Percentiles rank a stretch among this genome's conserved stretches.
Evolutionary conservation across 2,329 filamentous ascomycete genomes (phyloP).

Genomic region (Exophiala dermatitidis): DNA sequence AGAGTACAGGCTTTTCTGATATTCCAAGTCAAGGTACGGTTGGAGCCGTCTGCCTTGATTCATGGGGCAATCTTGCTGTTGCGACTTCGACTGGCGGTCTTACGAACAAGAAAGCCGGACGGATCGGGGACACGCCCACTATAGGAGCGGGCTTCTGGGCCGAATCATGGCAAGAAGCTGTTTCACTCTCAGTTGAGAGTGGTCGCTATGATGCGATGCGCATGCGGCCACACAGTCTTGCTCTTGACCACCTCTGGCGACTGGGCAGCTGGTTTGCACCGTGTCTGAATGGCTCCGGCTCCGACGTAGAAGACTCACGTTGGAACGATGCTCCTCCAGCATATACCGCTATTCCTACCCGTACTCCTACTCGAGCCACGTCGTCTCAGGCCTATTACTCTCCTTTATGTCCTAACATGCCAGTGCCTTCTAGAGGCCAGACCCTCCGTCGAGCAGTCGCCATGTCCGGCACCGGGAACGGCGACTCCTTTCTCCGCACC

Average conservation of each 20-base stretch:
- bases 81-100: conserved; percentile 65
- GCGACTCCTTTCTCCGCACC: conserved; percentile 74
- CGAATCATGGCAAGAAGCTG: conserved; percentile 59
- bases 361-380: not conserved
- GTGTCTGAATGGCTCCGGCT: conserved; percentile 4
- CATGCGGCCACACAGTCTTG: not conserved
- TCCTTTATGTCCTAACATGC: not conserved
- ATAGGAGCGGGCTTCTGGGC: conserved; percentile 85
- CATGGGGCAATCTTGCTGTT: conserved; percentile 63
- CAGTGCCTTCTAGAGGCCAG: not conserved
- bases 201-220: not conserved
- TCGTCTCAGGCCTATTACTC: not conserved
- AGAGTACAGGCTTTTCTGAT: conserved; percentile 46
- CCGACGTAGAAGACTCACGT: not conserved
- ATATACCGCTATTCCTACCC: not conserved
- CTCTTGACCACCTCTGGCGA: conserved; percentile 6
- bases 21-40: conserved; percentile 78
- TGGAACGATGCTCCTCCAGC: conserved; percentile 1
- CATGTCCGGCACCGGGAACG: conserved; percentile 76
- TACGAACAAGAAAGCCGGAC: conserved; percentile 80
- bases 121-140: conserved; percentile 79
- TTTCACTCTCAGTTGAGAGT: not conserved
- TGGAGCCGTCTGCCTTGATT: conserved; percentile 73
- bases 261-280: conserved; percentile 5
- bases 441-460: conserved; percentile 14